Evolutionary conservation across 768 basidiomycete species (phyloP).

Genomic region (Dendrothele bispora): DNA sequence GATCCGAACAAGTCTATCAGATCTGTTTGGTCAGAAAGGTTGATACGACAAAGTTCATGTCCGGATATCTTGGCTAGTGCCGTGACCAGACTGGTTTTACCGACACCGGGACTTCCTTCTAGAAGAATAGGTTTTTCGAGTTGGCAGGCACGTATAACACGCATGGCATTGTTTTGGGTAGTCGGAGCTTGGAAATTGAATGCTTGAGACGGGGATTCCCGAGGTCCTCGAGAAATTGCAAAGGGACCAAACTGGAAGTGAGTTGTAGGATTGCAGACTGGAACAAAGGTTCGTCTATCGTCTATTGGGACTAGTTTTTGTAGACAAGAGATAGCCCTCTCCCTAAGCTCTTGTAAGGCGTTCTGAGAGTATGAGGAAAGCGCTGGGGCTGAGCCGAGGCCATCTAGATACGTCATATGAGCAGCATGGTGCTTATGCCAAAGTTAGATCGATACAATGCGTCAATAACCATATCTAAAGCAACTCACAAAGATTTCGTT

Average conservation of each 20-base stretch:
- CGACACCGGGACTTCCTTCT: slow-evolving; percentile 97
- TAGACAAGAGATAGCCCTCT: slow-evolving; percentile 55
- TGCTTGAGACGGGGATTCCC: slow-evolving; percentile 27
- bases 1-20: slow-evolving; percentile 95
- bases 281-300: slow-evolving; percentile 23
- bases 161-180: slow-evolving; percentile 82
- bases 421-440: slow-evolving; percentile 81
- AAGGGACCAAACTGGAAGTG: slow-evolving; percentile 73
- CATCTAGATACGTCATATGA: slow-evolving; percentile 90
- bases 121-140: slow-evolving; percentile 88
- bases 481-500: slow-evolving; percentile 67
- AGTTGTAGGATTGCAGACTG: slow-evolving; percentile 30
- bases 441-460: slow-evolving; percentile 7
- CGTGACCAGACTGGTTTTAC: slow-evolving; percentile 91
- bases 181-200: slow-evolving; percentile 92
- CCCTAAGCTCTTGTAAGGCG: slow-evolving; percentile 60
- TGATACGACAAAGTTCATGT: slow-evolving; percentile 85
- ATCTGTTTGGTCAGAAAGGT: slow-evolving; percentile 97
- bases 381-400: slow-evolving; percentile 78
- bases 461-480: too few species aligned
- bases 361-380: slow-evolving; percentile 60
- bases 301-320: slow-evolving; percentile 52
- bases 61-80: slow-evolving; percentile 84
- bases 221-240: slow-evolving; percentile 60
- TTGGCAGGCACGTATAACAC: slow-evolving; percentile 88